phyloP scores from a whole-genome alignment of 345 rosid species.

The Salix udensis region DNA sequence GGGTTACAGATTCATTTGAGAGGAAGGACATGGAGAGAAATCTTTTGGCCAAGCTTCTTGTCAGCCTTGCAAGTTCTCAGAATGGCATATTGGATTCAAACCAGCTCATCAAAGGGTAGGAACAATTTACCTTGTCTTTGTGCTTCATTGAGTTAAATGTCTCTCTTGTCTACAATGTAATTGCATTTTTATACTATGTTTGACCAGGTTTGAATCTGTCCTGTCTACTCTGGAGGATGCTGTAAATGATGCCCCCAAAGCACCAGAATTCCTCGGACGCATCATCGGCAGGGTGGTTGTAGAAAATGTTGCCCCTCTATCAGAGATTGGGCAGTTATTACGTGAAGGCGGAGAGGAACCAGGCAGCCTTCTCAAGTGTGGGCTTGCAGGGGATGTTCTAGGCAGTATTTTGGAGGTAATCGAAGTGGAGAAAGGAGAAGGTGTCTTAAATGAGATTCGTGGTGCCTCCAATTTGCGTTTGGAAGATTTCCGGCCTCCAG shows the following conservation, averaged over 20 bases:
- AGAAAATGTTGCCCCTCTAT: slow-evolving; percentile 48
- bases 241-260: slow-evolving; percentile 88
- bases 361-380: slow-evolving; percentile 50
- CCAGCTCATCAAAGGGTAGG: slow-evolving; percentile 79
- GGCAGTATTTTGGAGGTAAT: slow-evolving; percentile 70
- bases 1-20: slow-evolving; percentile 96
- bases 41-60: slow-evolving; percentile 75
- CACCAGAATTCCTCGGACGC: slow-evolving; percentile 73
- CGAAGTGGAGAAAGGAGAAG: slow-evolving; percentile 57
- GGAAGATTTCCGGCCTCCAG: slow-evolving; percentile 69
- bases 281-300: slow-evolving; percentile 54
- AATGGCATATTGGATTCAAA: slow-evolving; percentile 41
- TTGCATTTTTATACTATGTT: background rate
- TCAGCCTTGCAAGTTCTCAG: slow-evolving; percentile 51
- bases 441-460: slow-evolving; percentile 43
- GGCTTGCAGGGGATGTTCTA: slow-evolving; percentile 80
- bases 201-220: slow-evolving; percentile 65
- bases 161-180: background rate
- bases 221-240: slow-evolving; percentile 76
- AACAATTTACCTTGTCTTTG: background rate
- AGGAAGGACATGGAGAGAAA: slow-evolving; percentile 86
- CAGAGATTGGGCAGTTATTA: slow-evolving; percentile 56
- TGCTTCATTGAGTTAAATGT: background rate
- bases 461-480: slow-evolving; percentile 48
- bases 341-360: slow-evolving; percentile 68